Evolutionary conservation across 116 monocot species (phyloP).

Genomic region (Dioscorea cayenensis): DNA sequence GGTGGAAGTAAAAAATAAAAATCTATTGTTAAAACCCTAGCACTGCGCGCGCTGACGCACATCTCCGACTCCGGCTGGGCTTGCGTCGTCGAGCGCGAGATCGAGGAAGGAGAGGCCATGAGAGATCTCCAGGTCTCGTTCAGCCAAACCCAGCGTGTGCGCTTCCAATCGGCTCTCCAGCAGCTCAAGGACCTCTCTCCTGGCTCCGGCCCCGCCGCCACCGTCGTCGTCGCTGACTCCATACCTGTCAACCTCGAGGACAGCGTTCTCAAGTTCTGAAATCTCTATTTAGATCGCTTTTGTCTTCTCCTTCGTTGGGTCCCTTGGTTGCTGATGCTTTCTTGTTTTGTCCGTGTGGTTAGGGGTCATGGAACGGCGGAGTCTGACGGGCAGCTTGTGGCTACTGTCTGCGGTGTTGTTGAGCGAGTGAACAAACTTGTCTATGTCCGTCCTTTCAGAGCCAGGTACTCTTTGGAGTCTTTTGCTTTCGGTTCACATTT

Average conservation of each 20-base stretch:
- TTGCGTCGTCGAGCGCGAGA: neutral
- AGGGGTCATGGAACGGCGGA: slow-evolving; percentile 94
- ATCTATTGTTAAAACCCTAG: too few relatives aligned
- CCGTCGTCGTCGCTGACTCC: slow-evolving; percentile 70
- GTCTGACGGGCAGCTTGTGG: slow-evolving; percentile 64
- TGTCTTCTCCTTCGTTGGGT: neutral
- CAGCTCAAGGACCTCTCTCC: slow-evolving; percentile 49
- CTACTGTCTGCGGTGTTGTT: slow-evolving; percentile 82
- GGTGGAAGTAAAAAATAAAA: too few relatives aligned
- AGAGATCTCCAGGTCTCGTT: slow-evolving; percentile 41
- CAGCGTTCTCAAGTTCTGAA: slow-evolving; percentile 75
- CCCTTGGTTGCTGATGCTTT: neutral
- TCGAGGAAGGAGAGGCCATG: slow-evolving; percentile 13
- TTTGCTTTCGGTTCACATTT: neutral
- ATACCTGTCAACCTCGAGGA: slow-evolving; percentile 85
- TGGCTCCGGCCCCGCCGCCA: slow-evolving; percentile 13
- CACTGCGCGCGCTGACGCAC: neutral
- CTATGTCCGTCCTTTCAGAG: slow-evolving; percentile 64
- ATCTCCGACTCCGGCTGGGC: neutral
- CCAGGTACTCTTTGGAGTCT: slow-evolving; percentile 38
- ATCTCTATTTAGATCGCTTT: neutral
- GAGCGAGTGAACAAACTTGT: slow-evolving; percentile 97
- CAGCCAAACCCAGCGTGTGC: slow-evolving; percentile 76
- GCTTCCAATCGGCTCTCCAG: slow-evolving; percentile 67
- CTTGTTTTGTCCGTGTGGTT: neutral